Evolutionary conservation across 805 yeast genomes (phyloP), one percentile per base, ranked within the genome.

Genomic region (Priceomyces carsonii): DNA sequence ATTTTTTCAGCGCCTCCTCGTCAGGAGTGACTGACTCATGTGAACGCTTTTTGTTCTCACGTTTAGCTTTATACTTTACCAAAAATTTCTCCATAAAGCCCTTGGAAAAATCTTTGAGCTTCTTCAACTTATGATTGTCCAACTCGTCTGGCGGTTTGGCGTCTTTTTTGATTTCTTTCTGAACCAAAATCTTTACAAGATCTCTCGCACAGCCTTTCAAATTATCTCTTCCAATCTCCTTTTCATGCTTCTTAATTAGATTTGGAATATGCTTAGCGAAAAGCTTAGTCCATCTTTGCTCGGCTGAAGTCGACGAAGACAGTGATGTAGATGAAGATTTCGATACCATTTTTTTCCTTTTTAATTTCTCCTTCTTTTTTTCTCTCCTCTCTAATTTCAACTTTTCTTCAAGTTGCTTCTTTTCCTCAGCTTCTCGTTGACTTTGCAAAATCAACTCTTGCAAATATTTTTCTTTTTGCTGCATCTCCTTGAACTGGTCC

Each of bases 241-340:
- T 54, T 44, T 78, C 82, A 56, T 83, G 78, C 45, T 76, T 77
- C 44, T 80, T 79, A 36, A 90, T 69, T 51, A 85, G 59, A 50
- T 89, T 88, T 7, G 97, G 97, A 8, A 91, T 85, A 47, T 77
- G 69, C 10, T 71, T 61, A 1, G 96, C 97, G 54, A 91, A 78
- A 20, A 66, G 45, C 26, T 52, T 55, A 5, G 61, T 66, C 80
- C 80, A 75, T 32, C 51, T 53, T 8, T 45, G 42, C 23, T 61
- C 69, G 2, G 44, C 17, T 5, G 43, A 29, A 8, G 29, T 38
- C 15, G 37, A 12, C 9, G 42, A 18, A 9, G 25, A 18, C 12
- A 34, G 32, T 6, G 43, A 22, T n/a, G 35, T 19, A 14, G 39
- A 18, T n/a, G 33, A 10, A 13, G 32, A 19, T 24, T 23, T 17